Base-by-base conservation (phyloP, 805 yeast genomes). In the Lachancea meyersii region DNA sequence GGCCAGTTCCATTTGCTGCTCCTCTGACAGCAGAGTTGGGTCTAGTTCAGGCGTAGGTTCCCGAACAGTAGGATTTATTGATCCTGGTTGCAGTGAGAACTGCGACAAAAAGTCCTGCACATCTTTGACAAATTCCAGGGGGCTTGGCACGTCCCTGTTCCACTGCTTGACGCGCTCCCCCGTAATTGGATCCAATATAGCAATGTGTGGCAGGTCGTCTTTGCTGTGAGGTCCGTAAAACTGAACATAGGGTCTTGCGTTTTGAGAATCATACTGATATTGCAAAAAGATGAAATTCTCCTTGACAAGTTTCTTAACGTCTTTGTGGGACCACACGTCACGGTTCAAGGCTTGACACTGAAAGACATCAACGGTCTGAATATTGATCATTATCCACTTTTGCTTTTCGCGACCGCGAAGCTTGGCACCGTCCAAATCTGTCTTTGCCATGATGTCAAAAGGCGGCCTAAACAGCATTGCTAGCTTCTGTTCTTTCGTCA, bases 401-500 rank as follows among this genome's bases (percentile, higher is more conserved):
- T 76, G 69, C 45, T 69, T 72, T 24, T 62, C 64, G 44, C 53
- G 73, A 1, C 95, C 97, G 47, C 72, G 70, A 1, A 54, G 49
- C 51, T 80, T 85, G 2, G 97, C 97, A 1, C 58, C 68, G 31
- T 86, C 93, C n/a, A 93, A 61, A 41, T 76, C 77, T 14, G 79
- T 49, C 50, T 74, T 78, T 17, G 80, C 71, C 55, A 93, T 87
- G 26, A 93, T 67, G 52, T 91, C 97, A 67, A 86, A 91, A 0
- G 99, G 99, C 0, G 98, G 97, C 48, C 91, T 72, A 63, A 91
- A 93, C 22, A 93, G 69, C 48, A 74, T 74, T 4, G 96, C 97
- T 37, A 93, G 68, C 39, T 94, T 70, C 49, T 79, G 71, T 41
- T 57, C 63, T 48, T 54, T 58, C 2, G 64, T 46, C 35, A 55